These are phyloP conservation scores for Saksenaea oblongispora DNA, from an alignment of 371 early-diverging fungal species.

Conservation along the genomic window DNA sequence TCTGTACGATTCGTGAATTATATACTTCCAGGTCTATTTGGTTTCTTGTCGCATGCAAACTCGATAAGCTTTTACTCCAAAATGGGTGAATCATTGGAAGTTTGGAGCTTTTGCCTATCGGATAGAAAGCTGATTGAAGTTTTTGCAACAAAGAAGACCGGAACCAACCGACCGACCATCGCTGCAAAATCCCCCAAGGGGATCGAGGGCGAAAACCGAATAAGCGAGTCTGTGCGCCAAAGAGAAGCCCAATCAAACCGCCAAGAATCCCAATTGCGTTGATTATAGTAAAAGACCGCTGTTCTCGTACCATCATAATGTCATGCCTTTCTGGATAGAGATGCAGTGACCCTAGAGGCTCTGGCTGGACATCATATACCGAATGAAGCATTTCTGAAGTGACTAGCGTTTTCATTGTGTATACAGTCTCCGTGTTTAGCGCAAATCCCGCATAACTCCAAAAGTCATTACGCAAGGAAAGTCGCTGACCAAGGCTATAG, in stretches of 20 bases:
- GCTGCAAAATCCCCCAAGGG: conserved; percentile 37
- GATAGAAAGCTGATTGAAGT: conserved; percentile 21
- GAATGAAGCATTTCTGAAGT: conserved; percentile 10
- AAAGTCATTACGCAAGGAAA: neutral
- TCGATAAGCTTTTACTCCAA: neutral
- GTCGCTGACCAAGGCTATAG: conserved; percentile 14
- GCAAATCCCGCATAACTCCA: conserved; percentile 30
- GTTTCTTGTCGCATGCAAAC: neutral
- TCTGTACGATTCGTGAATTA: conserved; percentile 68
- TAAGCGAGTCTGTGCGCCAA: conserved; percentile 23
- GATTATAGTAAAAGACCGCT: conserved; percentile 17
- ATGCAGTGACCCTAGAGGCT: conserved; percentile 19
- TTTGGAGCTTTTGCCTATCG: neutral
- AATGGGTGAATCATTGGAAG: neutral
- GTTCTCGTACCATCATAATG: conserved; percentile 13
- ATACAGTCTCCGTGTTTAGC: neutral
- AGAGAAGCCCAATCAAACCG: conserved; percentile 26
- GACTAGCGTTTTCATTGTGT: conserved; percentile 16
- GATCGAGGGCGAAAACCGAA: conserved; percentile 39
- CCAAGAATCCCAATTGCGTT: conserved; percentile 26
- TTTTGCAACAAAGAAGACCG: conserved; percentile 16
- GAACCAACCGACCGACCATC: conserved; percentile 29
- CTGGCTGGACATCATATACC: conserved; percentile 4
- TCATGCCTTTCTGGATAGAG: conserved; percentile 12
- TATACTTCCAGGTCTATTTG: neutral